Percentiles rank a stretch among this genome's conserved stretches.
Evolutionary conservation across 306 rosid species (phyloP).

Genomic region (Cucumis cinereus): DNA sequence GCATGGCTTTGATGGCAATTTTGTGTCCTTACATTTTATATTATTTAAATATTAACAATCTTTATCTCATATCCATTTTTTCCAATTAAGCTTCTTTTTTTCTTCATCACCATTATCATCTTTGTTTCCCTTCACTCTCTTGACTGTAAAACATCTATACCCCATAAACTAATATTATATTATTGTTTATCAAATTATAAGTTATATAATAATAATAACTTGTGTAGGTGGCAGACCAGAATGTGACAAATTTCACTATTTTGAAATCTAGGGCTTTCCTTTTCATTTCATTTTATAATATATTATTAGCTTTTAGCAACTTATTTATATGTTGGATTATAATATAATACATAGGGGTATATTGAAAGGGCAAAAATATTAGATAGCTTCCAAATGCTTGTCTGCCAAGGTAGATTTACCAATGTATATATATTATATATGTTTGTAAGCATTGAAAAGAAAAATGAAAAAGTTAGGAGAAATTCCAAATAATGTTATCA

Average conservation of each 20-base stretch:
- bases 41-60: background rate
- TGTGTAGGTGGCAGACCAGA: background rate
- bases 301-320: background rate
- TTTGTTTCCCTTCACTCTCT: background rate
- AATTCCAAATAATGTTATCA: background rate
- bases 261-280: background rate
- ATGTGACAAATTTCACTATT: background rate
- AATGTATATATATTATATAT: background rate
- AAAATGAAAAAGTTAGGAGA: background rate
- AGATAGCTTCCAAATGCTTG: background rate
- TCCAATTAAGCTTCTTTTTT: background rate
- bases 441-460: background rate
- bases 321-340: background rate
- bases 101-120: background rate
- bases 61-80: background rate
- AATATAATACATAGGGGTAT: background rate
- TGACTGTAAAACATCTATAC: background rate
- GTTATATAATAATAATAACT: background rate
- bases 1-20: conserved; percentile 15
- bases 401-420: conserved; percentile 3
- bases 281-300: background rate
- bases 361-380: background rate
- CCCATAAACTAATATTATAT: background rate
- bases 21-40: conserved; percentile 5
- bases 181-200: background rate